A percentile compares a stretch with the other conserved stretches of the same genome.
Evolutionary conservation across 768 basidiomycete species (phyloP).

Genomic region (Asterophora lycoperdoides): DNA sequence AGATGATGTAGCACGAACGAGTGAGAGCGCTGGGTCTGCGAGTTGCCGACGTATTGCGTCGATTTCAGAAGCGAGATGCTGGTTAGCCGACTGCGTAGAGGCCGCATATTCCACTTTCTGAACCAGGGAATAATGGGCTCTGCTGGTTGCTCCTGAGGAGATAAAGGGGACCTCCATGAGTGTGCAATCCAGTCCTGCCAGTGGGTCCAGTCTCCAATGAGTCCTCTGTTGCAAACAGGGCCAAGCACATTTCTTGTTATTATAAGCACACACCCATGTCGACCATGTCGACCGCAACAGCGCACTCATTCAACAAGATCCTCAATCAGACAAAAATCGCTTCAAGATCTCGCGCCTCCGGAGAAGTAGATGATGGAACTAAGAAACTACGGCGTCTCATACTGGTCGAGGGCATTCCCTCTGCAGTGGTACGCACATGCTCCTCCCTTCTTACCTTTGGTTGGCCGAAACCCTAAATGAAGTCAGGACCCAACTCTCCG

Average conservation of each 20-base stretch:
- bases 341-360: conserved; percentile 58
- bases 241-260: conserved; percentile 8
- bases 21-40: conserved; percentile 42
- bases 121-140: conserved; percentile 73
- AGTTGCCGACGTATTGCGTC: conserved; percentile 51
- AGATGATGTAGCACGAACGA: conserved; percentile 40
- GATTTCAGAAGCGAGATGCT: conserved; percentile 56
- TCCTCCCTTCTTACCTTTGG: neutral
- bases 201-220: too few species aligned
- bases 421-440: conserved; percentile 51
- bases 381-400: conserved; percentile 85
- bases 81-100: conserved; percentile 57
- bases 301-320: conserved; percentile 79
- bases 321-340: conserved; percentile 63
- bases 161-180: conserved; percentile 72
- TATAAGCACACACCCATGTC: too few species aligned
- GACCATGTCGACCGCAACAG: conserved; percentile 31
- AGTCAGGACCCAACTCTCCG: conserved; percentile 72
- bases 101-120: conserved; percentile 62
- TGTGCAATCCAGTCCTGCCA: too few species aligned
- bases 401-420: conserved; percentile 87
- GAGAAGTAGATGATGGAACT: conserved; percentile 70
- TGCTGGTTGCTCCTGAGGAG: conserved; percentile 73
- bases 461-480: neutral
- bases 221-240: conserved; percentile 3